Base-by-base conservation (phyloP, 2,329 filamentous ascomycete genomes). In the Claviceps capensis region DNA sequence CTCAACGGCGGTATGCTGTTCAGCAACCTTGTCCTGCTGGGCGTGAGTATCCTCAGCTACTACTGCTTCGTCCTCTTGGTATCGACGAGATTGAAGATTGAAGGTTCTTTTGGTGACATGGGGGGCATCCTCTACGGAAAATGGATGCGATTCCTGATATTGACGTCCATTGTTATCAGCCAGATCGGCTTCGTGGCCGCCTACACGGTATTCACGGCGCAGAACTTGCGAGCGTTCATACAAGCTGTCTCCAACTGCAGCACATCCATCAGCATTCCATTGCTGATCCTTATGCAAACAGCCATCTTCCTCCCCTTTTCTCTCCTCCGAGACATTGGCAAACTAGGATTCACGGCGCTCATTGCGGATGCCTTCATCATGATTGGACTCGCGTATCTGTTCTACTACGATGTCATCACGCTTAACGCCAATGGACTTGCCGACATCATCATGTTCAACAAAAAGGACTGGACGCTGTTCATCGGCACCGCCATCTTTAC, bases 401-500 rank as follows among this genome's bases (percentile, higher is more conserved):
- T 96, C 65, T 97, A 95, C 72, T 97, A 89, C 69, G 93, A 97
- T 63, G 77, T 97, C 56, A 73, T 86, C 59, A 96, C 91, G 1
- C 82, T 98, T 49, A 81, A 81, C 56, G 74, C 72, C 47, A 76
- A 88, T 52, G 88, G 88, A 13, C 70, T 95, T 23, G 78, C 88
- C 5, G 93, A 98, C 65, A 90, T 97, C 62, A 79, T 86, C 59
- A 77, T 85, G 62, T 97, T 98, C 76, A 98, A 98, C 72, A 69
- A 84, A 42, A 81, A 85, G 55, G 85, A 89, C 65, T 98, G 94
- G 93, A 95, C 93, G 0, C 77, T 98, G 4, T 97, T 98, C 67
- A 98, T 98, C 61, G 94, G 93, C 55, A 98, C 94, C 0, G 93
- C 94, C 30, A 97, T 98, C 65, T 98, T 98, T 71, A 97, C 93